phyloP scores from a whole-genome alignment of 2,329 filamentous ascomycete species.

The Trichoderma arundinaceum region DNA sequence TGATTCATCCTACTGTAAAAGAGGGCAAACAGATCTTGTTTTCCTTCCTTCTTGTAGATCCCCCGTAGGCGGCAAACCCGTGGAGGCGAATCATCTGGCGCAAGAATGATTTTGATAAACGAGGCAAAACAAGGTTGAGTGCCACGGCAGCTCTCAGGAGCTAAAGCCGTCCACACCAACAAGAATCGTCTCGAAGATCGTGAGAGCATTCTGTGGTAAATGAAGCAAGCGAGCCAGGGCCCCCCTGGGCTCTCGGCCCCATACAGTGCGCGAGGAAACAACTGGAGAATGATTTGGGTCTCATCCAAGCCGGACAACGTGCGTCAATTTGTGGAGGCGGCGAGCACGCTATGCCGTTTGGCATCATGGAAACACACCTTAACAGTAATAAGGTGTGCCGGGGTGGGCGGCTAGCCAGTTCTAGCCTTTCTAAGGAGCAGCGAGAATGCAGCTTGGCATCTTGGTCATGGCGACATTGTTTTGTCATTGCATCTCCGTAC shows the following conservation, averaged over 20 bases:
- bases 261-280: constrained; percentile 10
- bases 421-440: not conserved
- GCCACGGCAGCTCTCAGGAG: constrained; percentile 5
- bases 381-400: constrained; percentile 33
- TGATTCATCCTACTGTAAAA: not conserved
- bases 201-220: not conserved
- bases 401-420: constrained; percentile 23
- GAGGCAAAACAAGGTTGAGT: constrained; percentile 16
- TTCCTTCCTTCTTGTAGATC: not conserved
- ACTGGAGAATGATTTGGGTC: constrained; percentile 1
- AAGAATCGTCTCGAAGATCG: constrained; percentile 8
- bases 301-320: constrained; percentile 15
- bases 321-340: constrained; percentile 15
- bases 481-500: not conserved
- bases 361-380: constrained; percentile 27
- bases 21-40: not conserved
- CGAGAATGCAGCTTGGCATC: constrained; percentile 11
- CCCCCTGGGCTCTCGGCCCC: not conserved
- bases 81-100: not conserved
- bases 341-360: constrained; percentile 20
- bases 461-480: not conserved
- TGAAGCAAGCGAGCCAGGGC: not conserved
- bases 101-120: not conserved
- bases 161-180: constrained; percentile 6
- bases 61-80: not conserved